Base-by-base conservation (phyloP, 140 eudicot species). In the Senecio squalidus region DNA sequence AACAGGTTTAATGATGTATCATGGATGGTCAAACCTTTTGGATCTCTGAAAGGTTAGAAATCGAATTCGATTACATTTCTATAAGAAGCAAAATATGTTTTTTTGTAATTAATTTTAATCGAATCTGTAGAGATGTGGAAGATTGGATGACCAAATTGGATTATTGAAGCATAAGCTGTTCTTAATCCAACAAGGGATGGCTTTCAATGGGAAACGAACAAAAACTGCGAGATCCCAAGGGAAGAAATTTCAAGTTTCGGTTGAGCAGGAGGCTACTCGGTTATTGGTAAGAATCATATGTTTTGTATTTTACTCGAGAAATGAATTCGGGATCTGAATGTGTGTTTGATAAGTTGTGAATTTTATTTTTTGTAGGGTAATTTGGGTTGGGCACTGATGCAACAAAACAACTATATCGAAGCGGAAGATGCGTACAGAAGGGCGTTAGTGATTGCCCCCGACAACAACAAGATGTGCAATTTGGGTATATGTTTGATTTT, bases 341-440 rank as follows among this genome's bases (percentile, higher is more conserved):
- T 6, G 1, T 3, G 40, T 24, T 43, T 43, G 6, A 3, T 36
- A 9, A 26, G n/a, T n/a, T n/a, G n/a, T n/a, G n/a, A n/a, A 4
- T 34, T 6, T 11, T 4, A 22, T 15, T 30, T 55, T 22, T 18
- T 76, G 33, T 74, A 93, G 99, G 99, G 99, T n/a, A 93, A 93
- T 63, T 70, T 93, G 70, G 96, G 99, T 13, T 93, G 99, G 99
- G 99, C 99, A 31, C 51, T 93, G 29, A 93, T 93, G 99, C 99
- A 93, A 60, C 96, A 93, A 39, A 87, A 78, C 82, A 88, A 88
- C 77, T 93, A 93, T 63, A 53, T 74, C 3, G 96, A 93, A 64
- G 99, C 99, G 1, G 99, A 93, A 59, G 96, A 93, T 58, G 96
- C 96, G 17, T 93, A 93, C 64, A 58, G 99, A 39, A 76, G 95